Base-by-base conservation (phyloP, 305 asterid species). In the Fraxinus latifolia region DNA sequence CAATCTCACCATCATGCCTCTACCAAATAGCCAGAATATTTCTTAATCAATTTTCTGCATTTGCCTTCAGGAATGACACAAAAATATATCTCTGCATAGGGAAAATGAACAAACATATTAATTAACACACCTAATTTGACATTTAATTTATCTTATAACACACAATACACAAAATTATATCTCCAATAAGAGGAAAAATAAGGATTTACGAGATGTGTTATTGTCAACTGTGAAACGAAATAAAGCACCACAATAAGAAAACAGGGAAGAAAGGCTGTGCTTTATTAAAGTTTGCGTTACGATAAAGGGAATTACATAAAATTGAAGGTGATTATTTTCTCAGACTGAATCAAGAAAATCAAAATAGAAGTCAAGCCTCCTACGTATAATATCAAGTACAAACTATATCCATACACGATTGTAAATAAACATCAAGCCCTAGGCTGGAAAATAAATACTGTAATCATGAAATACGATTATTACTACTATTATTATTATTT, bases 1-100 rank as follows among this genome's bases (percentile, higher is more conserved):
- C 32, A 82, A 72, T 82, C 90, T 87, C 67, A 79, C 80, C 92
- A 87, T 87, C 74, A 17, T 81, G 53, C 67, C 81, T 84, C 83
- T 55, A 82, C 80, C 73, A 34, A 77, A 77, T 25, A 77, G 44
- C 76, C 78, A 80, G 47, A n/a, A 32, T 31, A 31, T 32, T 72
- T 42, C 79, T 85, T 76, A 83, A 83, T 78, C 62, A 58, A 85
- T 70, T 67, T 79, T 77, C 74, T 47, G 77, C 90, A 76, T 78
- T 79, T 80, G 32, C 81, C 88, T 81, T 58, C 82, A 77, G 77
- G 75, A 77, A 78, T 44, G 36, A 58, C 19, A 31, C 6, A 25
- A 80, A 67, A 82, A 33, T 25, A 14, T 82, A 58, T 50, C 3
- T n/a, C 39, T 55, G 31, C 80, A 32, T 21, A 1, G 68, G 71